Conservation (phyloP, 306 rosid species). For the Herpetospermum pedunculosum region DNA sequence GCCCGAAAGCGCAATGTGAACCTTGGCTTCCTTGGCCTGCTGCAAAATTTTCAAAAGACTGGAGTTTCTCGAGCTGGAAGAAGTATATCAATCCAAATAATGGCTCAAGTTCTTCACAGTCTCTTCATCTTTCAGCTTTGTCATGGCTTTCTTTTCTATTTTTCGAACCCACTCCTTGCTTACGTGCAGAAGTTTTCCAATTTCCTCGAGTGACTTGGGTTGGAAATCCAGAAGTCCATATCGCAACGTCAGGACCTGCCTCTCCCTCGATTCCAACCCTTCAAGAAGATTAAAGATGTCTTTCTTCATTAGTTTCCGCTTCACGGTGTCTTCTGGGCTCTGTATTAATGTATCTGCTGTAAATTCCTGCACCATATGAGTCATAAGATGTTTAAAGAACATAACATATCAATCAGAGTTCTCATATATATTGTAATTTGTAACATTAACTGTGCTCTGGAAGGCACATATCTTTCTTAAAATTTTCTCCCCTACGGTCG, state of each 20-base stretch:
- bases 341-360: conserved; percentile 36
- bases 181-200: conserved; percentile 50
- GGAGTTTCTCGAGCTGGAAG: background rate
- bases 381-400: background rate
- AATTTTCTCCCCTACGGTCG: background rate
- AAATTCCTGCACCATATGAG: conserved; percentile 36
- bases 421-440: background rate
- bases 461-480: background rate
- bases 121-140: conserved; percentile 38
- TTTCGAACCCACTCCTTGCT: conserved; percentile 65
- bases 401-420: background rate
- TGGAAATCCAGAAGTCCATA: conserved; percentile 52
- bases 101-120: conserved; percentile 28
- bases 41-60: background rate
- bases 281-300: conserved; percentile 38
- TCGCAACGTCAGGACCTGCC: conserved; percentile 52
- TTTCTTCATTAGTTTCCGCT: conserved; percentile 48
- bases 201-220: conserved; percentile 66
- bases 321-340: conserved; percentile 58
- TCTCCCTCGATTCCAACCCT: conserved; percentile 59
- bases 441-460: background rate
- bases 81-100: conserved; percentile 27
- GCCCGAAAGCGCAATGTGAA: background rate
- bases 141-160: conserved; percentile 60
- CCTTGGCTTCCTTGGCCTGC: background rate